Base-by-base conservation (phyloP, 495 filamentous ascomycete genomes). In the Penicillium taxi region DNA sequence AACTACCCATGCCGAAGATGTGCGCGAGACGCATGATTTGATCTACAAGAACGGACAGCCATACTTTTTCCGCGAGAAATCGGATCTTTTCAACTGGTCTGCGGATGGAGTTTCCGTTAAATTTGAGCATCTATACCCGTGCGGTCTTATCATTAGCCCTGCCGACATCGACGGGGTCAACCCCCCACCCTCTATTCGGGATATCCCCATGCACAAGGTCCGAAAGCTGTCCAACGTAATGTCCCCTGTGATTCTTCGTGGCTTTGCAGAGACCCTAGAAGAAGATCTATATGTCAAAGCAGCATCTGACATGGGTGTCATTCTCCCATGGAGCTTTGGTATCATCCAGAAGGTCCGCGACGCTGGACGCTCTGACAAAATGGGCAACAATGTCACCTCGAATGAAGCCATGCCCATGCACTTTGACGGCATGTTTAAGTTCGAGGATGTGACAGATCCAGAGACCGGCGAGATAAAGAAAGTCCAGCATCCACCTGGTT, bases 391-490 rank as follows among this genome's bases (percentile, higher is more conserved):
- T 27, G 67, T 75, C 16, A 57, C 66, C 1, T 69, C 64, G 5
- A 59, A 55, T 26, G 72, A 78, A 39, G 62, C 60, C 23, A 74
- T 76, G 72, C 70, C 73, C 4, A 71, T 73, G 53, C 73, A 76
- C 37, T 75, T 65, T 27, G 72, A 76, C 28, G 73, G 72, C 0
- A 52, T 74, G 19, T 77, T 75, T 52, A 72, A 72, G 32, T 63
- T 68, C 9, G 59, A 60, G 13, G 59, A 64, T 17, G 33, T 59
- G 21, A 53, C 44, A 0, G 50, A 63, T 26, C 52, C 60, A 6
- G 42, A 19, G 8, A 56, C 42, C 9, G 58, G 48, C 8, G 45
- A 51, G 41, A 55, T 9, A 8, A 47, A 32, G 28, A 51, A 42
- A 17, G 43, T 52, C 24, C 60, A 53, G 15, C 35, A 41, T 13